Evolutionary conservation across 192 early-diverging fungal species (phyloP), one percentile per base, ranked within the genome.

Genomic region (Coemansia sp.): DNA sequence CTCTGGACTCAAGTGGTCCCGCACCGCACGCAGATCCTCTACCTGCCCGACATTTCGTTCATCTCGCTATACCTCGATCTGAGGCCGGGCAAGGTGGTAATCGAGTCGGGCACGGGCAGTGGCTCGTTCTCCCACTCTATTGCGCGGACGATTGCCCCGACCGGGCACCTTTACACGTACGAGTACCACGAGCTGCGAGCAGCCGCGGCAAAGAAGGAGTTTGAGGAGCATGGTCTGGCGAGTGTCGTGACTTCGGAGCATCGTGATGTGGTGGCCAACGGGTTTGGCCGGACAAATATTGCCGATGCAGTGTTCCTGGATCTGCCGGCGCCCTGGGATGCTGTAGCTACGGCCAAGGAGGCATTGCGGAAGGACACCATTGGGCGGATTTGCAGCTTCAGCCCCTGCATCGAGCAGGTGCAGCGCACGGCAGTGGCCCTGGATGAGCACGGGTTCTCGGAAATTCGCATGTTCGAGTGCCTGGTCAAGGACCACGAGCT

Each of bases 111-210:
- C 66, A 98, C 95, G 5, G 95, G 95, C 17, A 88, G 85, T 28
- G 95, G 92, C n/a, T 98, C 95, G 8, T 96, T 98, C 47, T 95
- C 95, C 12, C 95, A 98, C 59, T 91, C 91, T 8, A 83, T 96
- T 38, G 89, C 85, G 0, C 79, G 93, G 12, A 90, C 88, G 0
- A 78, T 96, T 33, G 88, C 85, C 4, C 92, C 93, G 2, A 78
- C 71, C 0, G 95, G 95, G 7, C 86, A 87, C 33, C 56, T 98
- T n/a, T 92, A 86, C 67, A 85, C 91, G 8, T 98, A 93, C 50
- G 95, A 98, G 57, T 98, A 88, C 66, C 92, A 93, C 61, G 80
- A 83, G 60, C 75, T 85, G 21, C 80, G 95, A 22, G 86, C 78
- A 3, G 67, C 75, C 38, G 75, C 82, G 5, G 82, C 79, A 1